These are phyloP conservation scores for Lentinula detonsa DNA, from an alignment of 768 basidiomycete species.

Conservation along the genomic window DNA sequence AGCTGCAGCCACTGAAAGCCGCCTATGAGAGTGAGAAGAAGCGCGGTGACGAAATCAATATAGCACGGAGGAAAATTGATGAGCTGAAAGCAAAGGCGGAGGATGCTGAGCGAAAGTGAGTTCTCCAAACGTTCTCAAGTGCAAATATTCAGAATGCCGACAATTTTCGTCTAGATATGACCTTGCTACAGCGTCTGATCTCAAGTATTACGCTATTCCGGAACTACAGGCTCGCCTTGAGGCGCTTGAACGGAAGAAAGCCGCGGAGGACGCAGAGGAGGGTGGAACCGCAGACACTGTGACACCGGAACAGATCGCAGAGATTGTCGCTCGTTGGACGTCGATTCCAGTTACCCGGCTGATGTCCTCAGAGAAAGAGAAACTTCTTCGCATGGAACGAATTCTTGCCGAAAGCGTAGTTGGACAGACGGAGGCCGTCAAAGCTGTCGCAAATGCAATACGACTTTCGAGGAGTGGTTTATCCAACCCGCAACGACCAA, in stretches of 20 bases:
- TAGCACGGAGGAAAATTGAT: constrained; percentile 76
- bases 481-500: constrained; percentile 79
- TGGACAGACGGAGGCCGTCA: constrained; percentile 88
- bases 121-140: neutral
- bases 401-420: constrained; percentile 72
- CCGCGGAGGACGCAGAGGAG: constrained; percentile 56
- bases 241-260: constrained; percentile 67
- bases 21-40: constrained; percentile 86
- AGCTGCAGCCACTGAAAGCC: constrained; percentile 75
- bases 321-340: constrained; percentile 93
- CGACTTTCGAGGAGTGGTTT: constrained; percentile 91
- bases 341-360: constrained; percentile 85
- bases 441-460: constrained; percentile 90
- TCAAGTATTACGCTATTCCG: constrained; percentile 89
- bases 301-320: constrained; percentile 85
- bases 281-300: constrained; percentile 61
- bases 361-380: constrained; percentile 88
- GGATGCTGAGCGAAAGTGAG: constrained; percentile 73
- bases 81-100: constrained; percentile 89
- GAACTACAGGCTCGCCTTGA: constrained; percentile 75
- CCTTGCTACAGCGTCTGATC: constrained; percentile 74
- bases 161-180: constrained; percentile 43
- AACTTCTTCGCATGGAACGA: constrained; percentile 82
- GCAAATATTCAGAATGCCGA: constrained; percentile 9
- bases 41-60: constrained; percentile 74